Percentiles rank a stretch among this genome's conserved stretches.
Evolutionary conservation across 495 filamentous ascomycete genomes (phyloP).

Genomic region (Neurospora cerealis): DNA sequence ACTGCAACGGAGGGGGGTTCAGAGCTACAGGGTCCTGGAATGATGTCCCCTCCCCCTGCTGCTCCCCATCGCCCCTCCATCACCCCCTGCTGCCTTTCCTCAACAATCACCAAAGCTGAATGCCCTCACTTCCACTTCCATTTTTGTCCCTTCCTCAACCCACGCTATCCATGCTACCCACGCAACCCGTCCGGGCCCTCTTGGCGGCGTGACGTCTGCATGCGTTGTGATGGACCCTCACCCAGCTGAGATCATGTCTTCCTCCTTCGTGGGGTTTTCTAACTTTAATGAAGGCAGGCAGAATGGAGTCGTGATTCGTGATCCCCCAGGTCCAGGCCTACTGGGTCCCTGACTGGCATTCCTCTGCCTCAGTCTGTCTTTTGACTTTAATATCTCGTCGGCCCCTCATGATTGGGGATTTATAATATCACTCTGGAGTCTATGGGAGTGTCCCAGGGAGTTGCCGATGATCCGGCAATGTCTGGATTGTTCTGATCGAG

Average conservation of each 20-base stretch:
- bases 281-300: neutral
- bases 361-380: neutral
- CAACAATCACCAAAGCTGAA: neutral
- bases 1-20: neutral
- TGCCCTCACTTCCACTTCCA: neutral
- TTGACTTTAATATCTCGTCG: neutral
- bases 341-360: neutral
- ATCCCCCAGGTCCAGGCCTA: neutral
- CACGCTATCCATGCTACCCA: neutral
- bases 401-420: neutral
- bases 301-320: neutral
- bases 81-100: neutral
- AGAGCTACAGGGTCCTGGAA: neutral
- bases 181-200: neutral
- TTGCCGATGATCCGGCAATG: neutral
- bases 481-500: neutral
- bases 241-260: neutral
- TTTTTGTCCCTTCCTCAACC: neutral
- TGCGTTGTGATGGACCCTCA: neutral
- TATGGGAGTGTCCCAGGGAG: neutral
- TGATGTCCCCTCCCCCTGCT: neutral
- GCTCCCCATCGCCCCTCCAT: neutral
- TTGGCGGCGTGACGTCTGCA: neutral
- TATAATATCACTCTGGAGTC: neutral
- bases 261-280: neutral